Conservation (phyloP, 768 basidiomycete species). For the Pisolithus tinctorius region DNA sequence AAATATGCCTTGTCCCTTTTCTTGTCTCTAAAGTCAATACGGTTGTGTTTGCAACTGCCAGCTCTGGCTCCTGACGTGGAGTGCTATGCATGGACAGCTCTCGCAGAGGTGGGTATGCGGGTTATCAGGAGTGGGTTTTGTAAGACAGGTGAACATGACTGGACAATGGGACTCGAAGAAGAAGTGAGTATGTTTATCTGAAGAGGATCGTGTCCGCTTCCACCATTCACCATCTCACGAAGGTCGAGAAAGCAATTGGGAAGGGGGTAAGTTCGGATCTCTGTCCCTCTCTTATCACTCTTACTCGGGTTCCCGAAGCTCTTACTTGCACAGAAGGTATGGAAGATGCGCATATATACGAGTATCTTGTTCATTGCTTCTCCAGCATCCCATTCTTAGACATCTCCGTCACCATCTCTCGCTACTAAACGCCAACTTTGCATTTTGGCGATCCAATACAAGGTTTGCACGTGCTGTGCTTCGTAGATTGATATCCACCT, state of each 20-base stretch:
- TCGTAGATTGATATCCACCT: conserved; percentile 45
- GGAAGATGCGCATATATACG: conserved; percentile 8
- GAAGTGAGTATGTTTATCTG: conserved; percentile 36
- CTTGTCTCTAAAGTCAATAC: conserved; percentile 49
- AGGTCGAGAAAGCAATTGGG: conserved; percentile 59
- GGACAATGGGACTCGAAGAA: conserved; percentile 44
- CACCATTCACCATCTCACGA: not conserved
- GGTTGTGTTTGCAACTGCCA: conserved; percentile 45
- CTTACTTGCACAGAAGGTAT: conserved; percentile 54
- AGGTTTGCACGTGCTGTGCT: conserved; percentile 58
- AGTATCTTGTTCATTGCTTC: conserved; percentile 1
- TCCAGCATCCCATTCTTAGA: conserved; percentile 59
- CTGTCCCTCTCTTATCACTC: not conserved
- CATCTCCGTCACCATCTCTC: conserved; percentile 53
- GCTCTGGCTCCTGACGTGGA: conserved; percentile 53
- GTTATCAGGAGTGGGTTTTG: conserved; percentile 43
- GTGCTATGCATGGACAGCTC: conserved; percentile 62
- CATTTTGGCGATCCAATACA: conserved; percentile 37
- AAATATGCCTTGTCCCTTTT: conserved; percentile 48
- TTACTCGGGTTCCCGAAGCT: conserved; percentile 28
- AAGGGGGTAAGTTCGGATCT: conserved; percentile 51
- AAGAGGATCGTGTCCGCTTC: not conserved
- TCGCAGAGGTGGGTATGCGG: conserved; percentile 64
- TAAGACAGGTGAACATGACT: conserved; percentile 28
- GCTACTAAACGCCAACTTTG: conserved; percentile 54